These are phyloP conservation scores for Deuterostichococcus epilithicus DNA, from an alignment of 139 green algal species.

Conservation along the genomic window DNA sequence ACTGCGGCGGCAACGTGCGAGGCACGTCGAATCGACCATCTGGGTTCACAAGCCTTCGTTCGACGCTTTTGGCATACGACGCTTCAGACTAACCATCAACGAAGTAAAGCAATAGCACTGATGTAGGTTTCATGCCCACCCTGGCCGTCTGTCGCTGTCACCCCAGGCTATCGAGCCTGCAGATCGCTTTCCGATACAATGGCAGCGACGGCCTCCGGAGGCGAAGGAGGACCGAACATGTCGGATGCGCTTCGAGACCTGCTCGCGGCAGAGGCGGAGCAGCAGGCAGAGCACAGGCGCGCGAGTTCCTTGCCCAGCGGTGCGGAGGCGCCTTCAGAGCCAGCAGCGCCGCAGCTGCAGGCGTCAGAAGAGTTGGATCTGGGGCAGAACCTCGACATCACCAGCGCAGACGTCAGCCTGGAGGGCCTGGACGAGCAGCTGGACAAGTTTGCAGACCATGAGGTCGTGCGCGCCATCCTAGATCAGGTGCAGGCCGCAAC, in stretches of 20 bases:
- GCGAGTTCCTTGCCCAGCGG: too few relatives aligned
- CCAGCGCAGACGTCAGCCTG: slow-evolving; percentile 28
- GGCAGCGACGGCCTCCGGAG: too few relatives aligned
- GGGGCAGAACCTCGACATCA: slow-evolving; percentile 31
- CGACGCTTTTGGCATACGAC: too few relatives aligned
- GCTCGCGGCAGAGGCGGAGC: neutral
- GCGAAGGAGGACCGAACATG: neutral
- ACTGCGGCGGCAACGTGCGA: too few relatives aligned
- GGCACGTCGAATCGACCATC: too few relatives aligned
- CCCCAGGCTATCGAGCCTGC: too few relatives aligned
- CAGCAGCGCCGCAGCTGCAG: neutral
- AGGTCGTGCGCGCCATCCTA: slow-evolving; percentile 76
- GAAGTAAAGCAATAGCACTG: too few relatives aligned
- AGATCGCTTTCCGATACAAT: too few relatives aligned
- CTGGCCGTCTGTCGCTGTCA: too few relatives aligned
- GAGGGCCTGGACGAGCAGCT: slow-evolving; percentile 61
- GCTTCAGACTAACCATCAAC: too few relatives aligned
- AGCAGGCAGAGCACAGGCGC: neutral
- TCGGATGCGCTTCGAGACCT: neutral
- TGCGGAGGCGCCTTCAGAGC: neutral
- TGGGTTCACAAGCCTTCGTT: too few relatives aligned
- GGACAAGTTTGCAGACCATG: slow-evolving; percentile 69
- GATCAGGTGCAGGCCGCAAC: slow-evolving; percentile 41
- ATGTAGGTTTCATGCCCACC: too few relatives aligned
- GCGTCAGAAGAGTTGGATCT: slow-evolving; percentile 5